phyloP scores from a whole-genome alignment of 73 alveolate species.

The Paramecium octaurelia region DNA sequence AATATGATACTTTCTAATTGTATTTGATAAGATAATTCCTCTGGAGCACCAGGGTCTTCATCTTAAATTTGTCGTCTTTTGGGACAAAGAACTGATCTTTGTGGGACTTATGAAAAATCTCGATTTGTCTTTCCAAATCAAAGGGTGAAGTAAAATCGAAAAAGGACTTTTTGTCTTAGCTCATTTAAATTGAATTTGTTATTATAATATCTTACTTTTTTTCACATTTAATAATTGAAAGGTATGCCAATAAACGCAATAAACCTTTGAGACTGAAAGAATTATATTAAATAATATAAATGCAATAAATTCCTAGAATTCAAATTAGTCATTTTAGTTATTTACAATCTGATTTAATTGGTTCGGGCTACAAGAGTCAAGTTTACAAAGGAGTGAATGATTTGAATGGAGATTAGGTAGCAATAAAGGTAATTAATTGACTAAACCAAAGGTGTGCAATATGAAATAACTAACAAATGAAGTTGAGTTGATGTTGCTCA shows the following conservation, averaged over 20 bases:
- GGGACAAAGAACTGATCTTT: background rate
- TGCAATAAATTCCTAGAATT: slow-evolving; percentile 7
- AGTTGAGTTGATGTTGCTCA: slow-evolving; percentile 5
- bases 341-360: background rate
- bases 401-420: slow-evolving; percentile 20
- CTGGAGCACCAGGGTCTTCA: background rate
- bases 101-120: background rate
- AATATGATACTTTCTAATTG: background rate
- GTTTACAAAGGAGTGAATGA: slow-evolving; percentile 16
- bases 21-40: background rate
- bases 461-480: slow-evolving; percentile 49
- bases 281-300: background rate
- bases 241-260: background rate
- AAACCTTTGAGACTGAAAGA: background rate
- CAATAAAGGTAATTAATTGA: slow-evolving; percentile 12
- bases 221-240: background rate
- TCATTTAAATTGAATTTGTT: background rate
- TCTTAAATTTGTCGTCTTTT: background rate
- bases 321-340: slow-evolving; percentile 20
- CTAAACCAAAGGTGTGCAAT: background rate
- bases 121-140: background rate
- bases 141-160: background rate
- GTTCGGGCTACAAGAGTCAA: background rate
- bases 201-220: background rate
- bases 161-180: background rate